Evolutionary conservation across 106 monocot genomes (phyloP), one percentile per base, ranked within the genome.

Genomic region (Allium sativum): DNA sequence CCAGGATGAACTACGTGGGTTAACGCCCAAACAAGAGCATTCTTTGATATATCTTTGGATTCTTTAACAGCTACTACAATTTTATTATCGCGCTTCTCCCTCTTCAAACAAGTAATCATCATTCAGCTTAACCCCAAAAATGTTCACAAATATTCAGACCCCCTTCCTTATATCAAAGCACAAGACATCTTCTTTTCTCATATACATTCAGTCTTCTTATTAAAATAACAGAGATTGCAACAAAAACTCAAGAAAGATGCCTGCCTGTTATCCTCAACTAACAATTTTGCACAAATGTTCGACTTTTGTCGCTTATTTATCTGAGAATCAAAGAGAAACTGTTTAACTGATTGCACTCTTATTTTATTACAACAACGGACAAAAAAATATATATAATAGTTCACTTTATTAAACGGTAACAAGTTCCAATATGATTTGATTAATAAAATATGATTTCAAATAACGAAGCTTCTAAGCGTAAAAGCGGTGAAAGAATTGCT

Each of bases 1-100:
- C 86, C 85, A 41, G 89, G 89, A 42, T 83, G 93, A 64, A 86
- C 89, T n/a, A 94, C 89, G 76, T 94, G 89, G n/a, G 81, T 86
- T 5, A 94, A 44, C 45, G 93, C 85, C 93, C 93, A 94, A 7
- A 86, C 72, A 16, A 94, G 61, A 18, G 86, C 93, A 15, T 75
- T 72, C 75, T 63, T 85, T 9, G 89, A 66, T 50, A 94, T 89
- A 44, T 89, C 93, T 64, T 76, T 89, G 3, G 89, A 80, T 31
- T 85, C 93, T 65, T 81, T 89, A 1, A 94, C 86, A 40, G 93
- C 93, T 10, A 94, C 89, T 46, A 89, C 82, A 44, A 85, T 78
- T 12, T 65, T 72, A 59, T 74, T 83, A 4, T 65, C 64, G 2
- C 21, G 53, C 67, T 73, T 86, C 31, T 71, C 78, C 53, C 45